Percentiles rank a stretch among this genome's conserved stretches.
Conservation (phyloP, 2,329 filamentous ascomycete species). For the Trichoderma semiorbis region DNA sequence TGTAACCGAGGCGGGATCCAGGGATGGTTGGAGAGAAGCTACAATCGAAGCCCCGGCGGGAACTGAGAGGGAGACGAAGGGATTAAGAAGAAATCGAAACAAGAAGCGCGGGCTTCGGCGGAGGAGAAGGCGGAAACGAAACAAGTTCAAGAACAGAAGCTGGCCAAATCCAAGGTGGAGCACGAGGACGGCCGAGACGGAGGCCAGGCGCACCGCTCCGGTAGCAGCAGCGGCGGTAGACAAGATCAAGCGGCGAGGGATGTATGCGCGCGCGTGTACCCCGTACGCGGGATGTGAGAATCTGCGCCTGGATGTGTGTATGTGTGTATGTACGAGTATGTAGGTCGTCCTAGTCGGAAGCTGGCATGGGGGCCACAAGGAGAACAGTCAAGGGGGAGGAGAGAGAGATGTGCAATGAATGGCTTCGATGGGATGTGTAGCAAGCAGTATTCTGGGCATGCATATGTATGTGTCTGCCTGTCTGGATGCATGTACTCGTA, state of each 20-base stretch:
- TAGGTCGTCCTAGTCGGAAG: slow-evolving; percentile 11
- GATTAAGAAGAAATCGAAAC: slow-evolving; percentile 19
- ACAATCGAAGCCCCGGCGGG: slow-evolving; percentile 56
- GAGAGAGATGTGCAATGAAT: neutral
- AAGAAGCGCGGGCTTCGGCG: slow-evolving; percentile 6
- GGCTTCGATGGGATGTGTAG: neutral
- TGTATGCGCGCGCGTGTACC: slow-evolving; percentile 15
- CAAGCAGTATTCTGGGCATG: neutral
- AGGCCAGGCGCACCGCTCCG: slow-evolving; percentile 16
- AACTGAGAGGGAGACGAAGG: slow-evolving; percentile 31
- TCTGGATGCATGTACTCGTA: neutral
- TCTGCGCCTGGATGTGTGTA: slow-evolving; percentile 1
- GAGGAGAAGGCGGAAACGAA: slow-evolving; percentile 15
- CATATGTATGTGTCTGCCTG: slow-evolving; percentile 1
- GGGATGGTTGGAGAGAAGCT: slow-evolving; percentile 32
- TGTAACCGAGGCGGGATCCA: slow-evolving; percentile 11
- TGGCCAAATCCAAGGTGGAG: slow-evolving; percentile 15
- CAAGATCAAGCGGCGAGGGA: slow-evolving; percentile 12
- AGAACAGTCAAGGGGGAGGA: neutral
- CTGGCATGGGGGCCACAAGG: slow-evolving; percentile 12
- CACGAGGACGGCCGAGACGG: slow-evolving; percentile 17
- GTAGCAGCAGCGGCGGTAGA: slow-evolving; percentile 14
- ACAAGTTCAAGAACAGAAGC: slow-evolving; percentile 16
- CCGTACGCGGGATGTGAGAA: slow-evolving; percentile 16
- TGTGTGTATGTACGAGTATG: slow-evolving; percentile 1